Conservation (phyloP, 2,329 filamentous ascomycete genomes). For the Pseudodiploospora longispora region DNA sequence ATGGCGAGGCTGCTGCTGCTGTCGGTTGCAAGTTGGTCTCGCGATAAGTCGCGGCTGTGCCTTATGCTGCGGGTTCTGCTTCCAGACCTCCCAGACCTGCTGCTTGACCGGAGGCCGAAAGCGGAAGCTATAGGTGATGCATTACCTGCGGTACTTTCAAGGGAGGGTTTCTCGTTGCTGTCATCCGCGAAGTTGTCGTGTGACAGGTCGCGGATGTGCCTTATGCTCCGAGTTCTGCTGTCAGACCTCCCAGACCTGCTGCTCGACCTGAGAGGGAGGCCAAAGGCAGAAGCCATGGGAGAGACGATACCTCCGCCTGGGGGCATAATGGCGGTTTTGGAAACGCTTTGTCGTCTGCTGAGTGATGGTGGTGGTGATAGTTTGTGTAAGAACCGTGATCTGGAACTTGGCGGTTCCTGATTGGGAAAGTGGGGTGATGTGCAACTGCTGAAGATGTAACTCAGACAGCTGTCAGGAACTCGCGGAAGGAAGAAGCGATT, state of each 20-base stretch:
- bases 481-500: too few species aligned
- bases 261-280: constrained; percentile 20
- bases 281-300: constrained; percentile 27
- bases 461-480: too few species aligned
- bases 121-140: constrained; percentile 23
- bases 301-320: constrained; percentile 6
- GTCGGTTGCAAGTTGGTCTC: background rate
- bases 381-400: background rate
- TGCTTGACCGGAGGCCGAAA: constrained; percentile 24
- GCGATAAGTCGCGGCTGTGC: constrained; percentile 6
- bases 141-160: background rate
- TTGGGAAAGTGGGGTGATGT: too few species aligned
- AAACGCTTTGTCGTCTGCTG: background rate
- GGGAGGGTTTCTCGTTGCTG: too few species aligned
- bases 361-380: background rate
- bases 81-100: constrained; percentile 13
- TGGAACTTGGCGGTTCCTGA: too few species aligned
- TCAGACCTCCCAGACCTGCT: constrained; percentile 14
- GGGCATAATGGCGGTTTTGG: constrained; percentile 18
- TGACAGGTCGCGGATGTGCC: constrained; percentile 8
- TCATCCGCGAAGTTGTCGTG: background rate
- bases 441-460: too few species aligned
- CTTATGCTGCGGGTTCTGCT: constrained; percentile 6
- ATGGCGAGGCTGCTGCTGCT: constrained; percentile 3
- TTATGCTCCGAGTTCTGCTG: constrained; percentile 9